Evolutionary conservation across 1,139 yeast genomes (phyloP).

Genomic region (Yamadazyma blattariae): DNA sequence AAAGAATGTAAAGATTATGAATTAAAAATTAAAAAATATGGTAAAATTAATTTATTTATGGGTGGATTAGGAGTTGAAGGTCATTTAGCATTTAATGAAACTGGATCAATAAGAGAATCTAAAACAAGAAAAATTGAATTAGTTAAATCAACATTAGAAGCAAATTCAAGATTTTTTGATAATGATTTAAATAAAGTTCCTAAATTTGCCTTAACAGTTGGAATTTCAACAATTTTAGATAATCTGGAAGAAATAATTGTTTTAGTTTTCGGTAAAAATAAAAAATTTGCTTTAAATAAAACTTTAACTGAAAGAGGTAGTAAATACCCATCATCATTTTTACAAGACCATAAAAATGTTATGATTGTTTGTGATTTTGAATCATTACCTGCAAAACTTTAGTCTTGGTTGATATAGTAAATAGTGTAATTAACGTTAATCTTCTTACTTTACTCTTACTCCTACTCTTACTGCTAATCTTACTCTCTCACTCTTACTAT

Average conservation of each 20-base stretch:
- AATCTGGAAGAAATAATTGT: conserved; percentile 53
- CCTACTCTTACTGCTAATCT: too few relatives aligned
- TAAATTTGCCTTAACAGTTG: conserved; percentile 53
- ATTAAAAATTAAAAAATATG: conserved; percentile 45
- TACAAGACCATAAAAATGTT: conserved; percentile 46
- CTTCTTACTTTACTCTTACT: too few relatives aligned
- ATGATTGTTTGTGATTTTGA: conserved; percentile 46
- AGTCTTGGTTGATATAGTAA: not conserved
- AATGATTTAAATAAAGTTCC: conserved; percentile 52
- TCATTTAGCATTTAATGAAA: conserved; percentile 63
- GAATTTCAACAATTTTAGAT: conserved; percentile 60
- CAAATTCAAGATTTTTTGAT: conserved; percentile 55
- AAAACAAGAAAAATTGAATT: conserved; percentile 49
- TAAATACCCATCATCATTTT: conserved; percentile 43
- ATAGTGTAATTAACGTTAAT: not conserved
- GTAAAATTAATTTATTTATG: conserved; percentile 54
- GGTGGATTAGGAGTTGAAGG: conserved; percentile 70
- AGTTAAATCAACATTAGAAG: conserved; percentile 52
- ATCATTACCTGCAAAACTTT: conserved; percentile 20
- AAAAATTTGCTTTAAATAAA: conserved; percentile 42
- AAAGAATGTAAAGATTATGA: conserved; percentile 53
- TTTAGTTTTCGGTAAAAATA: conserved; percentile 46
- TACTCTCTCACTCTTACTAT: too few relatives aligned
- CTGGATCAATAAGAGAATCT: conserved; percentile 50
- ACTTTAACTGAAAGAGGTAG: conserved; percentile 39